phyloP scores from a whole-genome alignment of 345 rosid species.

The Lepidium africanum region DNA sequence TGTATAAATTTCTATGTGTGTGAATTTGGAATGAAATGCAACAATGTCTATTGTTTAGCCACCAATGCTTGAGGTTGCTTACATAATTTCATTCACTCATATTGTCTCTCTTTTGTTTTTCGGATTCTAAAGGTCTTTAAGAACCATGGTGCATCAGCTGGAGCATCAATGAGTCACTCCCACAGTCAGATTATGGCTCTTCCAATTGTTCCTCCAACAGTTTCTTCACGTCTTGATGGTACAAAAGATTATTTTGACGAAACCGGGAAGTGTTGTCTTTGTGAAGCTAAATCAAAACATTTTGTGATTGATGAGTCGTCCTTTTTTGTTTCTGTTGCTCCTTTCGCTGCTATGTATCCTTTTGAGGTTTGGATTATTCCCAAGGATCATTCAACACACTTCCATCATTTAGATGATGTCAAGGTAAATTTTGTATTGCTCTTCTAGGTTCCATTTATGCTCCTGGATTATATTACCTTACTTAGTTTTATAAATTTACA shows the following conservation, averaged over 20 bases:
- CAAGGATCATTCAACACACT: constrained; percentile 54
- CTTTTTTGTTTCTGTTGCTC: constrained; percentile 57
- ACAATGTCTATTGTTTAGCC: background rate
- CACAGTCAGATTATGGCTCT: constrained; percentile 85
- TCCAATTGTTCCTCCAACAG: constrained; percentile 65
- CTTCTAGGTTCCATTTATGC: background rate
- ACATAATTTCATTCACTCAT: background rate
- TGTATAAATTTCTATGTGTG: background rate
- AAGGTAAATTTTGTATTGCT: constrained; percentile 33
- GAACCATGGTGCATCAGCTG: constrained; percentile 92
- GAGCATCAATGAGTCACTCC: constrained; percentile 91
- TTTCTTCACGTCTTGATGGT: constrained; percentile 45
- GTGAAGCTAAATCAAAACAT: constrained; percentile 46
- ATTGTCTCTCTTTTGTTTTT: background rate
- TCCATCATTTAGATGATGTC: constrained; percentile 50
- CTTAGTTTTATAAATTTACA: constrained; percentile 21
- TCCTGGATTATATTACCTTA: background rate
- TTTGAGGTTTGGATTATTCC: constrained; percentile 92
- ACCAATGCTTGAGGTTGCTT: background rate
- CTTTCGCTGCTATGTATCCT: constrained; percentile 59
- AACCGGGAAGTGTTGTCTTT: constrained; percentile 62
- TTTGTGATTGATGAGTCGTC: constrained; percentile 51
- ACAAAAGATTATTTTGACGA: constrained; percentile 48
- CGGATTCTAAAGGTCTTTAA: constrained; percentile 60
- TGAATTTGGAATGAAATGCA: background rate